Evolutionary conservation across 2,329 filamentous ascomycete genomes (phyloP).

Genomic region (Neonectria ditissima): DNA sequence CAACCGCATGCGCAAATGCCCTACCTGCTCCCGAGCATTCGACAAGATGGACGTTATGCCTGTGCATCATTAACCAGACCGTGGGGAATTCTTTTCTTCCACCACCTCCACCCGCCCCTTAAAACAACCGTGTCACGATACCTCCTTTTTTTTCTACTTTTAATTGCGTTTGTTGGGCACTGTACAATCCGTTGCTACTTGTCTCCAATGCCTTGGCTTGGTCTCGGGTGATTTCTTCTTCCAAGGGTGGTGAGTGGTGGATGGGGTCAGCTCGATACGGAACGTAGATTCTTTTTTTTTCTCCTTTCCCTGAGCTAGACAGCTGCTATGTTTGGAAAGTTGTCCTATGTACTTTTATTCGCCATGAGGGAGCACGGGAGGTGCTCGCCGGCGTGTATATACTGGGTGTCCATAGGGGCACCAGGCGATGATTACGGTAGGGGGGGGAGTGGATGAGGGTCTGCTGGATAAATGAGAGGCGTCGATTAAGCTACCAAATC

Average conservation of each 20-base stretch:
- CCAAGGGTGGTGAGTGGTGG: constrained; percentile 16
- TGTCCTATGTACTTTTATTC: constrained; percentile 46
- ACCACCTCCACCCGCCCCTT: constrained; percentile 28
- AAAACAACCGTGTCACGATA: constrained; percentile 37
- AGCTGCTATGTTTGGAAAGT: constrained; percentile 44
- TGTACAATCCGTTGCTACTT: constrained; percentile 33
- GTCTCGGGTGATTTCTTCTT: constrained; percentile 9
- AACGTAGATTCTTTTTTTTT: constrained; percentile 38
- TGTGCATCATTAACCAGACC: constrained; percentile 61
- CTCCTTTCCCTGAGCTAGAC: constrained; percentile 45
- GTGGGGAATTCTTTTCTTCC: not conserved
- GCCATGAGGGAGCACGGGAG: constrained; percentile 22
- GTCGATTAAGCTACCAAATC: constrained; percentile 36
- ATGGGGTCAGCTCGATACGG: constrained; percentile 30
- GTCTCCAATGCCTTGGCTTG: constrained; percentile 23
- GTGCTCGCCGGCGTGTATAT: constrained; percentile 41
- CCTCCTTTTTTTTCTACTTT: constrained; percentile 36
- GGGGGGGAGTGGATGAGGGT: constrained; percentile 32
- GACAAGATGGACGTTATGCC: constrained; percentile 91
- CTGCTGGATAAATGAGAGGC: constrained; percentile 46
- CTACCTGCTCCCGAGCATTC: constrained; percentile 92
- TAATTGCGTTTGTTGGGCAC: constrained; percentile 43
- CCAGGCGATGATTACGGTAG: constrained; percentile 18
- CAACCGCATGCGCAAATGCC: constrained; percentile 94
- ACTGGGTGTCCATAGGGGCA: constrained; percentile 33